Evolutionary conservation across 2,329 filamentous ascomycete species (phyloP).

Genomic region (Penicillium nordicum): DNA sequence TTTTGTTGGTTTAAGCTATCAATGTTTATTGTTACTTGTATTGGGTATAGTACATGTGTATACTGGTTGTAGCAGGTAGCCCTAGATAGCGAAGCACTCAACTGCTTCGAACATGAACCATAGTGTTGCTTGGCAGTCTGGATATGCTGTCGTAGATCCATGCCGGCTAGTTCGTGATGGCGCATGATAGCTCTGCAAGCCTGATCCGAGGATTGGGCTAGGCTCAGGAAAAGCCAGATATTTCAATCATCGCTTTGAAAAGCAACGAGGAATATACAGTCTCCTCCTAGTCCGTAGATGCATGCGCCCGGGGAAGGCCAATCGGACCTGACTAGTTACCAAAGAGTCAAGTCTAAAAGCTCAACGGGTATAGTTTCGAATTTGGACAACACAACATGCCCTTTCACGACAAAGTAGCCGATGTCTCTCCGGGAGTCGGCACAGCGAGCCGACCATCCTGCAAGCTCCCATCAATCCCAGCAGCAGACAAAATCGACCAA

Average conservation of each 20-base stretch:
- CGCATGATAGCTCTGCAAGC: not conserved
- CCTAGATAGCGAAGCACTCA: not conserved
- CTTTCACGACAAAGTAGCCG: slow-evolving; percentile 1
- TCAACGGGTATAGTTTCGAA: not conserved
- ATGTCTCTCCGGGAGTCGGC: not conserved
- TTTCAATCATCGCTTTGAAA: not conserved
- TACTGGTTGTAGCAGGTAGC: not conserved
- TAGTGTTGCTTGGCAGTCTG: not conserved
- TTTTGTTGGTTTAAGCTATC: not conserved
- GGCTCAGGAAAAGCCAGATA: not conserved
- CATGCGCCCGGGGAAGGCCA: not conserved
- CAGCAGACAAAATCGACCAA: slow-evolving; percentile 62
- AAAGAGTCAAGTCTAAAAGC: not conserved
- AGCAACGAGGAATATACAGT: not conserved
- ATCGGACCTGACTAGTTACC: not conserved
- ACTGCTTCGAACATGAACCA: not conserved
- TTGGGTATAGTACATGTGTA: not conserved
- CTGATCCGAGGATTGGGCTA: not conserved
- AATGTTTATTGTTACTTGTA: not conserved
- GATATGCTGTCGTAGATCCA: not conserved
- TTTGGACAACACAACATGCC: not conserved
- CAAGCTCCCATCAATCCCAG: slow-evolving; percentile 51
- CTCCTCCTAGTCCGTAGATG: not conserved
- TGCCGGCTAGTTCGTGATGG: not conserved
- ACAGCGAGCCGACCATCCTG: slow-evolving; percentile 17